Evolutionary conservation across 192 early-diverging fungal species (phyloP), one percentile per base, ranked within the genome.

Genomic region (Martensiomyces pterosporus): DNA sequence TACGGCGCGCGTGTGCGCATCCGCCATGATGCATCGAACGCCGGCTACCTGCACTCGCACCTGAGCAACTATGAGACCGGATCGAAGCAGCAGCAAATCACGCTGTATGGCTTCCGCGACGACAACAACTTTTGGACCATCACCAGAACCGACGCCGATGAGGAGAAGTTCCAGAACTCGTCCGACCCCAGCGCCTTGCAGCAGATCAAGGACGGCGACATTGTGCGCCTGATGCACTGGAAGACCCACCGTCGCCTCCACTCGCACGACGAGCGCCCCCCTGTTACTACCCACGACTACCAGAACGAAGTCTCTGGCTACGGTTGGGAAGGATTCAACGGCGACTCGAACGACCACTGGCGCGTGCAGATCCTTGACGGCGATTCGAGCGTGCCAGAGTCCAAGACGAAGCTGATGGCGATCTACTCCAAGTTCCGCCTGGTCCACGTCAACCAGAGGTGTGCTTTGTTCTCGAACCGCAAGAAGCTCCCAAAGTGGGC

Each of bases 331-430:
- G 79, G 77, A 3, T 90, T 85, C 64, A 59, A 73, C 21, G 93
- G 94, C 32, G 94, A 97, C 57, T 75, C 85, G 27, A 97, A 97
- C 55, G 94, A 97, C 75, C 79, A 87, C 67, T 97, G 90, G 90
- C 78, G 82, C 24, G 77, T 97, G 8, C 84, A 91, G 52, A 86
- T 93, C 39, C 55, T 81, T 17, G 79, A 81, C 10, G 40, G 77
- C 50, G 76, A 85, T n/a, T 39, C 54, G 13, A 55, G 57, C 10
- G 69, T 75, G 15, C 47, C 75, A 5, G 75, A 75, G 38, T 57
- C 80, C 19, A 73, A 73, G 19, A 62, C 74, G n/a, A 47, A 57
- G 16, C 50, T 91, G 35, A 78, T 82, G 51, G 77, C 85, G 21
- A 76, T 87, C 29, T 57, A 77, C 46, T 79, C 75, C 17, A 78